These are phyloP conservation scores for Epichloe amarillans DNA, from an alignment of 2,329 filamentous ascomycete genomes.

Conservation along the genomic window DNA sequence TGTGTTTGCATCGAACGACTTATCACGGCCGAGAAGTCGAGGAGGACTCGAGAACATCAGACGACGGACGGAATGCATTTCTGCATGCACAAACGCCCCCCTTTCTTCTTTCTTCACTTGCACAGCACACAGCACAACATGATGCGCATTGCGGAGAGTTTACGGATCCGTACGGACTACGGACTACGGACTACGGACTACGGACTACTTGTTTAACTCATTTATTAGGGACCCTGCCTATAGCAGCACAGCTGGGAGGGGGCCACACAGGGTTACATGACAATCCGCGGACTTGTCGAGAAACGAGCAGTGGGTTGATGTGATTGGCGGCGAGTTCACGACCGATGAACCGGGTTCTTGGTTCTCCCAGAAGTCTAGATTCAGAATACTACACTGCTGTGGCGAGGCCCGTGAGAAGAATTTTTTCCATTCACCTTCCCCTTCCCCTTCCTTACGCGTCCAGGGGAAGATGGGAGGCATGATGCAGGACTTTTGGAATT, in stretches of 20 bases:
- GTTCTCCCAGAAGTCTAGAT: neutral
- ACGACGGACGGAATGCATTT: neutral
- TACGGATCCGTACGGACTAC: no score
- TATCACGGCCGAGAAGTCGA: neutral
- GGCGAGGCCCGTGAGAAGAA: neutral
- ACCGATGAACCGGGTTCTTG: neutral
- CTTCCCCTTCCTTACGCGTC: neutral
- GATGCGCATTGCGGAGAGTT: no score
- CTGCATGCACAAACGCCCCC: no score
- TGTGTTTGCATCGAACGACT: neutral
- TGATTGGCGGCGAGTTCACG: neutral
- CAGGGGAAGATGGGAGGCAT: neutral
- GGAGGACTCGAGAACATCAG: neutral
- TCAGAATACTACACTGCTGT: neutral
- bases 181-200: no score
- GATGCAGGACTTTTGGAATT: neutral
- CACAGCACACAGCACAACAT: no score
- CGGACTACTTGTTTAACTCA: no score
- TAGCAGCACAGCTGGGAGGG: no score
- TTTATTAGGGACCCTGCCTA: no score
- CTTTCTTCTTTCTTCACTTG: no score
- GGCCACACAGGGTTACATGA: neutral
- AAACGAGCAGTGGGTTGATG: neutral
- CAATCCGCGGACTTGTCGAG: no score
- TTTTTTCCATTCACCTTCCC: neutral